A percentile compares a stretch with the other conserved stretches of the same genome.
These are phyloP conservation scores for Avena insularis DNA, from an alignment of 176 grass and related monocot genomes.

Conservation along the genomic window DNA sequence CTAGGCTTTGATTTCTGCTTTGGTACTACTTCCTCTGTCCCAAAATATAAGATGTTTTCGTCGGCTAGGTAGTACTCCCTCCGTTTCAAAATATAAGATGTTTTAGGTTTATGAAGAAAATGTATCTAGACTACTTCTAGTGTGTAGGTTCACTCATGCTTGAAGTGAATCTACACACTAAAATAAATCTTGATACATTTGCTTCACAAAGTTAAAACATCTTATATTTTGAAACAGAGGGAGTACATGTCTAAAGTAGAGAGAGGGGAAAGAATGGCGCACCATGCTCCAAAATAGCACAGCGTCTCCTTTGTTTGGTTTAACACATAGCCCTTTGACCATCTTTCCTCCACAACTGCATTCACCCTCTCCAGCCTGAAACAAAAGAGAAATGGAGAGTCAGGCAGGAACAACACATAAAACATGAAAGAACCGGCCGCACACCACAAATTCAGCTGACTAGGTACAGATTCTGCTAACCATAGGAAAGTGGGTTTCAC, in stretches of 20 bases:
- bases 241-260: background rate
- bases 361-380: slow-evolving; percentile 72
- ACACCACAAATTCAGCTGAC: background rate
- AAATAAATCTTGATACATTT: too few species aligned
- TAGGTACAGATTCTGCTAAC: slow-evolving; percentile 43
- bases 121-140: too few species aligned
- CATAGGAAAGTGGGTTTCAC: slow-evolving; percentile 91
- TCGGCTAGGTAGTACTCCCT: too few species aligned
- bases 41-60: too few species aligned
- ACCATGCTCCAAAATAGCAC: slow-evolving; percentile 98
- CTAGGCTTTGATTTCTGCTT: background rate
- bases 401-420: background rate
- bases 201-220: too few species aligned
- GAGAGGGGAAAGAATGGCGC: slow-evolving; percentile 3
- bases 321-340: slow-evolving; percentile 76
- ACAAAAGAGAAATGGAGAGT: background rate
- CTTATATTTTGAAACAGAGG: too few species aligned
- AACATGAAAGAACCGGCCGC: background rate
- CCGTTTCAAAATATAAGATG: too few species aligned
- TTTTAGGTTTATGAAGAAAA: too few species aligned
- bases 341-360: slow-evolving; percentile 84
- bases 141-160: too few species aligned
- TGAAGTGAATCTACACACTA: too few species aligned
- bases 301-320: slow-evolving; percentile 93
- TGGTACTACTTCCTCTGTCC: background rate